Evolutionary conservation across 2,329 filamentous ascomycete genomes (phyloP), one percentile per base, ranked within the genome.

Genomic region (Colletotrichum musae): DNA sequence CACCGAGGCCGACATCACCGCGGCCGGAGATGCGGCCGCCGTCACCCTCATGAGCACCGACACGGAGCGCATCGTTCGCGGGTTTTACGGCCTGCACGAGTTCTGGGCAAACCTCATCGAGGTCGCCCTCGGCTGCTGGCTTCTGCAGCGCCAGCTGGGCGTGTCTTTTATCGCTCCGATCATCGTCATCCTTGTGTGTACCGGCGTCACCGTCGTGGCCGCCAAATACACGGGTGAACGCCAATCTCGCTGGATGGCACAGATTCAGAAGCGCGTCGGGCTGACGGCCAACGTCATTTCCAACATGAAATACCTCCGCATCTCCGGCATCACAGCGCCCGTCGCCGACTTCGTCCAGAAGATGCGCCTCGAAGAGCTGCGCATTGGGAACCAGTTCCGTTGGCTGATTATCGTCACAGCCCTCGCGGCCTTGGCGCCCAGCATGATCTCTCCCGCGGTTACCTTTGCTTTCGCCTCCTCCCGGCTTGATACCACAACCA

Each of bases 41-140:
- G 71, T 81, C 10, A 82, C 80, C 0, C 68, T 82, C 12, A 82
- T 82, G 80, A 82, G 77, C 60, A 76, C 75, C 5, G 80, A 82
- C 59, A 72, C 80, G 5, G 80, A 82, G 58, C 75, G 77, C 15
- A 77, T 82, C 41, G 69, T 75, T 0, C 50, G 69, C 3, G 80
- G 80, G 0, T 73, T 79, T 16, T 60, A 74, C 2, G 50, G 60
- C 4, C 41, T 80, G 1, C 80, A 82, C 62, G 77, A 81, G 13
- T 74, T 78, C 12, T 82, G 80, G 80, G 77, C 78, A 4, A 77
- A 74, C 54, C 43, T 71, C 2, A 68, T 81, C 16, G 74, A 82
- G 56, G 75, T 79, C 0, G 76, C 70, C 0, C 66, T 82, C 1
- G 78, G 77, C 0, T 73, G 73, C 32, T 81, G 76, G 75, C 64